Evolutionary conservation across 2,329 filamentous ascomycete species (phyloP).

Genomic region (Penicillium concentricum): DNA sequence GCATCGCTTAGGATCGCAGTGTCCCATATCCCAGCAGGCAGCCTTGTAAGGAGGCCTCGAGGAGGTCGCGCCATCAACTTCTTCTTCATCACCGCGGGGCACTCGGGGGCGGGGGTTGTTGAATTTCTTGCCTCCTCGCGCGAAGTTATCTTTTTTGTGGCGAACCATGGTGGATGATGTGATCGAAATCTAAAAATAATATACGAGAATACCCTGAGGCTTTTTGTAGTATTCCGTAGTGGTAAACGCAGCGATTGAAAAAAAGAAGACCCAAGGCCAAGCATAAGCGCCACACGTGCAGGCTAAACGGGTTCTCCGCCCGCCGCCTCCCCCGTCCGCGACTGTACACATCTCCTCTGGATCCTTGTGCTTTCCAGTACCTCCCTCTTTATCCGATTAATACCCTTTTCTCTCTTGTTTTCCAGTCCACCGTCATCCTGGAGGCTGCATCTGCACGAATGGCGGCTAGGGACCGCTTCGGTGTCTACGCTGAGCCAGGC

Average conservation of each 20-base stretch:
- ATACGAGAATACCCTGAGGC: not conserved
- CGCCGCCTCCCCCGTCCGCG: conserved; percentile 18
- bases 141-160: conserved; percentile 86
- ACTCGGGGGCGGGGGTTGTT: conserved; percentile 57
- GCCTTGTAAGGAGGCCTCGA: conserved; percentile 69
- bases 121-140: conserved; percentile 70
- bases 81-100: conserved; percentile 46
- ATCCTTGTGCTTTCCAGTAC: conserved; percentile 11
- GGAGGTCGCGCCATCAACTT: conserved; percentile 33
- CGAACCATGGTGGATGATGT: conserved; percentile 67
- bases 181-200: not conserved
- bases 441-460: conserved; percentile 95
- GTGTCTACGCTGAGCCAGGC: conserved; percentile 72
- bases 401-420: conserved; percentile 3
- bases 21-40: conserved; percentile 95
- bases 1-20: conserved; percentile 96
- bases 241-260: conserved; percentile 2
- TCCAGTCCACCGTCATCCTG: conserved; percentile 55
- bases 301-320: conserved; percentile 21
- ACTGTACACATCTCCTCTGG: conserved; percentile 13
- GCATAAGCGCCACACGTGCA: conserved; percentile 30
- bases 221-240: not conserved
- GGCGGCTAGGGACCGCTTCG: conserved; percentile 91
- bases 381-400: conserved; percentile 3
- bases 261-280: conserved; percentile 16